Base-by-base conservation (phyloP, 2,329 filamentous ascomycete genomes). In the Coniochaeta ligniaria region DNA sequence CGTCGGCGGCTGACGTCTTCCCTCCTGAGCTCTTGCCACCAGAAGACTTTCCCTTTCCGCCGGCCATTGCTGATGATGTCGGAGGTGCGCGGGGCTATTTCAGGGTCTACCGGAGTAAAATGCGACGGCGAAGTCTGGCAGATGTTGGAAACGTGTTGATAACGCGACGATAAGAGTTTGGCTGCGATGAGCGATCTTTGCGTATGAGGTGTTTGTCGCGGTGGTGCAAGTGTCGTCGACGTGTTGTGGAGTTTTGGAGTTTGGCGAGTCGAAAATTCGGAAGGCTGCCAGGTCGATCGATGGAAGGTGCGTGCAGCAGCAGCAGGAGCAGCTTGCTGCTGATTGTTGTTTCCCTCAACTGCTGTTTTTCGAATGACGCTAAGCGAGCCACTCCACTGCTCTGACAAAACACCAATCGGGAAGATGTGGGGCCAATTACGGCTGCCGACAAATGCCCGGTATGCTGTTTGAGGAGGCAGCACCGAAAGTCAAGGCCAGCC, bases 31-130 rank as follows among this genome's bases (percentile, higher is more conserved):
- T 93, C 87, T 96, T 96, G 73, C 93, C 93, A 71, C 93, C 92
- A 69, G 89, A 85, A 66, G 88, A 91, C 83, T 92, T 96, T 84
- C 93, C 93, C 84, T 97, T 97, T 80, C 92, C 92, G 74, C 93
- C 93, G 73, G 92, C 76, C 83, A 86, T 86, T 78, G 74, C 78
- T 69, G 67, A 66, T 58, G 56, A 60, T 64, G 57, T 61, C 50
- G 26, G 41, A 35, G 41, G 55, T 59, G 65, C 61, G 64, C 61
- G 64, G 65, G 66, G 64, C 62, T 66, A n/a, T 20, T 28, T 5
- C 3, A 38, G 12, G 31, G 22, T 31, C 4, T 33, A 47, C 45
- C 22, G 31, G 20, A 54, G n/a, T 35, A 56, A 47, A 56, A 59
- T 20, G 11, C n/a, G n/a, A 24, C 17, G 63, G 61, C 60, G 59